Evolutionary conservation across 176 grass and related monocot genomes (phyloP), one percentile per base, ranked within the genome.

Genomic region (Raddia distichophylla): DNA sequence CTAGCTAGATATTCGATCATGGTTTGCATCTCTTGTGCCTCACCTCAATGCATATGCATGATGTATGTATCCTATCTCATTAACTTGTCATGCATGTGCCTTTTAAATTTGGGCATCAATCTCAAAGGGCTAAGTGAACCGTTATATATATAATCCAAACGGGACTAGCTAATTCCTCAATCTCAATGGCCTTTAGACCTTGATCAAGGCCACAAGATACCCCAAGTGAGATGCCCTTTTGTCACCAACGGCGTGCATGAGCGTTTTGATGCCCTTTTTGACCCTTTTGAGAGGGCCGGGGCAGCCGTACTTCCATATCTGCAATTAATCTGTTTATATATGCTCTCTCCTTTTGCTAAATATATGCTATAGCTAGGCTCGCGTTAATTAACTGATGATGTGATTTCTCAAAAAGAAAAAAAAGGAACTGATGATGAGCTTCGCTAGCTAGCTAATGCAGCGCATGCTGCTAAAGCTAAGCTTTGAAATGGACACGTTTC

Each of bases 401-500:
- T 71, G 82, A 66, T 27, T 27, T 27, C 0, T 0, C 1, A 27
- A 27, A 27, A 27, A 27, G 27, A 27, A 27, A 27, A 27, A n/a
- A 27, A 27, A 27, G 27, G 27, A 40, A 40, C 37, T 45, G 51
- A 53, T 22, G 79, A 74, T 32, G 71, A 71, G 69, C 69, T 84
- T 58, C 11, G 33, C 48, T 46, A 19, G 65, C 67, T 42, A 61
- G 64, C 44, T 53, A 22, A 64, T 50, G 68, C 48, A 16, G 12
- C 55, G 10, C 17, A 47, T 45, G 50, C 19, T 64, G 76, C 27
- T 15, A 76, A 7, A 68, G 18, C 9, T 53, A 11, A 40, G 71
- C 67, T 84, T 88, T 57, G 49, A 35, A 6, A 32, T 71, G 78
- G 83, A 90, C 83, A 82, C 78, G 83, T 90, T 86, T 90, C 88